These are phyloP conservation scores for Xylariales sp. DNA, from an alignment of 2,329 filamentous ascomycete genomes.

Conservation along the genomic window DNA sequence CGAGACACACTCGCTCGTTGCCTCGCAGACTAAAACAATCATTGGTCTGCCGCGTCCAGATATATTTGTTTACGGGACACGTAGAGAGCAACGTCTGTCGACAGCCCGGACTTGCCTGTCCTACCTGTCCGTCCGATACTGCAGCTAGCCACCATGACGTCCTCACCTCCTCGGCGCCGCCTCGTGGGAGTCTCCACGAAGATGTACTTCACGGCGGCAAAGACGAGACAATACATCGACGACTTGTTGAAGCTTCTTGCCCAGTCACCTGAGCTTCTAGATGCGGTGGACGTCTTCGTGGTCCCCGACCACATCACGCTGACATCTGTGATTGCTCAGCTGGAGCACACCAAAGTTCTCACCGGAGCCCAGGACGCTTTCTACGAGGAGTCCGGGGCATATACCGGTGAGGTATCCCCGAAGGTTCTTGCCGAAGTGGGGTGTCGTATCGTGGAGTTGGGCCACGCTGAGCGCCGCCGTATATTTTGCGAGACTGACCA, in stretches of 20 bases:
- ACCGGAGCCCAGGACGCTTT: slow-evolving; percentile 75
- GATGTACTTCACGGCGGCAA: slow-evolving; percentile 70
- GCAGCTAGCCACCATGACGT: background rate
- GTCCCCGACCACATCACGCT: slow-evolving; percentile 75
- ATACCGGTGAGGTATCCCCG: slow-evolving; percentile 74
- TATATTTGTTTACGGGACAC: too few species aligned
- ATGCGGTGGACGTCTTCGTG: slow-evolving; percentile 52
- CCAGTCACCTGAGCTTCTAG: slow-evolving; percentile 18
- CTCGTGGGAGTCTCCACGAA: slow-evolving; percentile 72
- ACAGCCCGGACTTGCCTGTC: background rate
- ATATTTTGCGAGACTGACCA: slow-evolving; percentile 73
- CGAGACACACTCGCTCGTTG: background rate
- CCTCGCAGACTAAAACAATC: background rate
- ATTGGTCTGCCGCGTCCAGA: too few species aligned
- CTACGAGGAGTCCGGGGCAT: slow-evolving; percentile 66
- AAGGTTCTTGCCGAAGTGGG: slow-evolving; percentile 62
- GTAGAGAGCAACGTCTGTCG: background rate
- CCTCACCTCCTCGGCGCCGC: slow-evolving; percentile 41
- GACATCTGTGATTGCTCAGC: slow-evolving; percentile 42
- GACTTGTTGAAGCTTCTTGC: slow-evolving; percentile 43
- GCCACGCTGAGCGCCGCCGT: slow-evolving; percentile 72
- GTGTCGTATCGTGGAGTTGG: slow-evolving; percentile 69
- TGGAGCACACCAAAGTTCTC: slow-evolving; percentile 45
- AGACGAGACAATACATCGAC: slow-evolving; percentile 53
- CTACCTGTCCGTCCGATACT: background rate